Conservation (phyloP, 768 basidiomycete species). For the Leccinum subgranulosum region DNA sequence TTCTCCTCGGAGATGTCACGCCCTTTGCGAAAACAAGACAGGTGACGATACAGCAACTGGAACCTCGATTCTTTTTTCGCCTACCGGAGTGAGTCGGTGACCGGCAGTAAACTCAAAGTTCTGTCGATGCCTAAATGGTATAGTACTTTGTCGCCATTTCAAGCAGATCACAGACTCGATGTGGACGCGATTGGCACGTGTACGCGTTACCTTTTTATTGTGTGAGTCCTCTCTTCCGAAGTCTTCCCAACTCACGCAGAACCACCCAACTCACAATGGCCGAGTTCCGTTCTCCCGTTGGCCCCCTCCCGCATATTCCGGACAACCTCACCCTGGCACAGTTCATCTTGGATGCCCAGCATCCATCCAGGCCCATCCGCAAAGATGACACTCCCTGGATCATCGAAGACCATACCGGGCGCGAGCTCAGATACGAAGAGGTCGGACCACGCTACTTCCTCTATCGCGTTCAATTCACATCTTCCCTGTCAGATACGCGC, state of each 20-base stretch:
- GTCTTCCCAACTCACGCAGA: background rate
- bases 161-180: background rate
- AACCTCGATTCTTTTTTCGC: background rate
- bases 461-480: background rate
- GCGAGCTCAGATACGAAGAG: conserved; percentile 35
- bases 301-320: conserved; percentile 32
- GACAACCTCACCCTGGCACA: conserved; percentile 38
- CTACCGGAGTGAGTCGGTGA: background rate
- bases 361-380: conserved; percentile 29
- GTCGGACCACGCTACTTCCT: conserved; percentile 16
- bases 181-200: background rate
- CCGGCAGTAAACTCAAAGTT: background rate
- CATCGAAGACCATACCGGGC: conserved; percentile 40
- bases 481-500: conserved; percentile 28
- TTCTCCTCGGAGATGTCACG: background rate
- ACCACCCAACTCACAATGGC: conserved; percentile 18
- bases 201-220: background rate
- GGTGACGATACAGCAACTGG: background rate
- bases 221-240: background rate
- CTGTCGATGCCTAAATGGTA: background rate
- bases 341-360: conserved; percentile 36
- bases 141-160: background rate
- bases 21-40: background rate
- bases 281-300: conserved; percentile 29
- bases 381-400: conserved; percentile 34